Evolutionary conservation across 2,329 filamentous ascomycete genomes (phyloP), one percentile per base, ranked within the genome.

Genomic region (Leptographium radiaticola): DNA sequence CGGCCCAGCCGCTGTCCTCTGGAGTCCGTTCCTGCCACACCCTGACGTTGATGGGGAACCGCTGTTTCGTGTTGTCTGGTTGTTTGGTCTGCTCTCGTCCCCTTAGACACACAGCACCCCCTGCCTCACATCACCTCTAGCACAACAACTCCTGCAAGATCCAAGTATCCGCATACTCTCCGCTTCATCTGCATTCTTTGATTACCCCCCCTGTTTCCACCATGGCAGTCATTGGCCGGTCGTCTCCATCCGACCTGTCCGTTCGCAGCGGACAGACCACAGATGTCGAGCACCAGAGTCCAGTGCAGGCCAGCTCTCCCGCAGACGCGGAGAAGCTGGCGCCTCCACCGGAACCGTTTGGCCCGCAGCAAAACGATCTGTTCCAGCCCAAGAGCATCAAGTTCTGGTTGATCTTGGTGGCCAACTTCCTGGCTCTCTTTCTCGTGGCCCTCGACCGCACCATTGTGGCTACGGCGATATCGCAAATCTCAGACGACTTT

Each of bases 371-470:
- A 7, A 49, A 71, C 40, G 63, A 69, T 34, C 71, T 76, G 53
- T 80, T 72, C 65, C 65, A 75, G 55, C 77, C 76, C 13, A 74
- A 71, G 62, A 77, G 71, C 10, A 52, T 75, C 56, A 73, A 72
- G 59, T 80, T 80, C 61, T 80, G 77, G 77, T 68, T 77, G 57
- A 70, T 77, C 47, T 68, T 80, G 10, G 40, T 74, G 34, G 78
- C 74, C 56, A 73, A 77, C 56, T 75, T 80, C 55, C 65, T 78
- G 8, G 72, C 75, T 57, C 68, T 81, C 60, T 79, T 81, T 58
- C 68, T 80, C 34, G 75, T 81, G 30, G 77, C 77, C n/a, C 69
- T 81, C 12, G 75, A 77, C 60, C 67, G 74, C 31, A 79, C 76
- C n/a, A 79, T 80, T 58, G 68, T 80, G 49, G 71, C 75, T 56